These are phyloP conservation scores for Epicoccum nigrum DNA, from an alignment of 2,329 filamentous ascomycete species.

Conservation along the genomic window DNA sequence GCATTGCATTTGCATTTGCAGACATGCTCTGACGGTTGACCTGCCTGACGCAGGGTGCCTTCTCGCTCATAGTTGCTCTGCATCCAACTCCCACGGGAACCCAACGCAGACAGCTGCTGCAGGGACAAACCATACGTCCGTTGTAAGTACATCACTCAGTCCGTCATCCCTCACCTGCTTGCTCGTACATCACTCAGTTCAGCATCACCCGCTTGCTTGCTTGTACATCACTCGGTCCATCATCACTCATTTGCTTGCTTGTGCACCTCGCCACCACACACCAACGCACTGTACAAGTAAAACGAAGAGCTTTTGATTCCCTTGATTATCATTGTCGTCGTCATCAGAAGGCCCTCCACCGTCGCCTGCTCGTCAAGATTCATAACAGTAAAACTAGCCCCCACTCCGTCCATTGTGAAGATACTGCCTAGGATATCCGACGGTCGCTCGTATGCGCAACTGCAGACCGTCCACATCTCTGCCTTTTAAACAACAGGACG, in stretches of 20 bases:
- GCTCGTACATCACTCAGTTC: too few species aligned
- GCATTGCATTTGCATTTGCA: constrained; percentile 8
- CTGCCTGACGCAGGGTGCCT: constrained; percentile 4
- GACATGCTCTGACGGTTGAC: too few species aligned
- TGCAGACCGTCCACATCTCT: constrained; percentile 17
- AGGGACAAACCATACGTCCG: constrained; percentile 3
- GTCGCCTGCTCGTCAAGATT: constrained; percentile 27
- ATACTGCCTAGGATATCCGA: constrained; percentile 11
- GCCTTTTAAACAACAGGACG: constrained; percentile 34
- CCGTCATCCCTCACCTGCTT: too few species aligned
- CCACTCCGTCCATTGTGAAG: constrained; percentile 18
- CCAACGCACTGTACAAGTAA: constrained; percentile 13
- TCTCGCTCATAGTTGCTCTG: too few species aligned
- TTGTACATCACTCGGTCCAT: too few species aligned
- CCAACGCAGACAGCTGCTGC: background rate
- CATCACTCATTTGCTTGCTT: too few species aligned
- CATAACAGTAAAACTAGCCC: constrained; percentile 34
- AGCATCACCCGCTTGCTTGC: too few species aligned
- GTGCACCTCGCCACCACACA: too few species aligned
- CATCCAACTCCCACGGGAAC: too few species aligned
- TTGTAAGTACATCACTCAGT: background rate
- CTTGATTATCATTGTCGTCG: constrained; percentile 40
- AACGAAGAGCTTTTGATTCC: constrained; percentile 49
- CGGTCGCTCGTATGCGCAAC: constrained; percentile 11
- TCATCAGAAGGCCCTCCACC: constrained; percentile 37